These are phyloP conservation scores for Mycena haematopus DNA, from an alignment of 768 basidiomycete genomes.

Conservation along the genomic window DNA sequence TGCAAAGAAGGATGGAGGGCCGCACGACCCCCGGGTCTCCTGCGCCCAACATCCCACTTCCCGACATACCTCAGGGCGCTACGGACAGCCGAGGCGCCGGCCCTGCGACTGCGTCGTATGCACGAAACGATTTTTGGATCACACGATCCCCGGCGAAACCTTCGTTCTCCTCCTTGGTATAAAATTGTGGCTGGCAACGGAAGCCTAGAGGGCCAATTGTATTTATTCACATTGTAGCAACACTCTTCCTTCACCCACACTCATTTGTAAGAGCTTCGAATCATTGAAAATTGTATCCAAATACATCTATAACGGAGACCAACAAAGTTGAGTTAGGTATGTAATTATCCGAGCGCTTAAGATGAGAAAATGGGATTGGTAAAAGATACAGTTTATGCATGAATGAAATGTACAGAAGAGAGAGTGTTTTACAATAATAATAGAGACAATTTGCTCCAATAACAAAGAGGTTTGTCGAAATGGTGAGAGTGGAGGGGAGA, in stretches of 20 bases:
- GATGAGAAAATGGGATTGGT: conserved; percentile 17
- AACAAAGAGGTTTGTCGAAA: neutral
- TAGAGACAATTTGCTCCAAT: conserved; percentile 6
- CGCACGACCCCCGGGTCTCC: conserved; percentile 9
- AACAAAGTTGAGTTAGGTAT: conserved; percentile 21
- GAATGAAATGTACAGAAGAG: conserved; percentile 18
- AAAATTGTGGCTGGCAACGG: neutral
- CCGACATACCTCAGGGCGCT: conserved; percentile 12
- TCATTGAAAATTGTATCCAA: conserved; percentile 24
- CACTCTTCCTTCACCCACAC: conserved; percentile 3
- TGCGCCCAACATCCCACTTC: conserved; percentile 26
- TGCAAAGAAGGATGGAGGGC: conserved; percentile 29
- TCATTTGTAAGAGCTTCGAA: conserved; percentile 24
- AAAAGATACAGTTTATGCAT: conserved; percentile 30
- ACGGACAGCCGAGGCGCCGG: conserved; percentile 18
- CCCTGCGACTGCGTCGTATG: neutral
- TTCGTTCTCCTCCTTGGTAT: conserved; percentile 16
- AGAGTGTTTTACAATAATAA: conserved; percentile 29
- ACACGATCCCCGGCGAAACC: conserved; percentile 19
- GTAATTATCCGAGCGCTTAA: conserved; percentile 27
- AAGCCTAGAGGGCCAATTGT: conserved; percentile 14
- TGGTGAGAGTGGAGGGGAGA: neutral
- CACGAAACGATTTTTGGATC: conserved; percentile 25
- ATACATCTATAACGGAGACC: conserved; percentile 30
- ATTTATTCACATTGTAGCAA: conserved; percentile 9